Base-by-base conservation (phyloP, 192 early-diverging fungal genomes). In the Coemansia sp. region DNA sequence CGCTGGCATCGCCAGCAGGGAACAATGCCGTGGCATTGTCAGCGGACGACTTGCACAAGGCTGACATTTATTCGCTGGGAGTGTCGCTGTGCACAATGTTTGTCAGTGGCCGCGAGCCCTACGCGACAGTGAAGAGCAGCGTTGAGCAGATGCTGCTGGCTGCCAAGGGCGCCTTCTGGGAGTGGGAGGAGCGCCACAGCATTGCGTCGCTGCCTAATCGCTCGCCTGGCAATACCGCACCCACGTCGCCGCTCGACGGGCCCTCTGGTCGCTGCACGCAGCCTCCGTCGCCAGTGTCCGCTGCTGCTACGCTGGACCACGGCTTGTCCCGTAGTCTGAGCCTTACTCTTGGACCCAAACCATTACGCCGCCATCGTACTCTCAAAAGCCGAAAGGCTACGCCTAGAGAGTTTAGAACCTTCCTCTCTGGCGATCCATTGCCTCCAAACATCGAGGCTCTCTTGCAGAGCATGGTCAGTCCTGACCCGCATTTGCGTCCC, bases 81-180 rank as follows among this genome's bases (percentile, higher is more conserved):
- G 86, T 89, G 11, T 77, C 86, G 0, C 72, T 89, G 29, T 89
- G 85, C 63, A 76, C 87, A 27, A 72, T 87, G 45, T 86, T 86
- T 68, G 69, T 89, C 60, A 83, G 80, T 38, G 88, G 85, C 0
- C 76, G 77, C 23, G 87, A 88, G 53, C 88, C 88, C 0, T 89
- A 85, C 61, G 77, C 82, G 59, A 80, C 78, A 17, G 72, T 87
- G 14, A 85, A 86, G 61, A 87, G 81, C 57, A 69, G 78, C n/a
- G 77, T 88, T 10, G 88, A 89, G 74, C 85, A 88, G 75, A 84
- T 89, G 72, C 81, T 87, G 17, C 70, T 84, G 64, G 85, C 87
- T 21, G 74, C 79, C 10, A 87, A 82, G 63, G 88, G 88, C 44
- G 88, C 87, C 5, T 89, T 89, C 62, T 89, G 88, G 88, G 74